These are phyloP conservation scores for Pythium coloratum DNA, from an alignment of 352 stramenopile genomes.

Conservation along the genomic window DNA sequence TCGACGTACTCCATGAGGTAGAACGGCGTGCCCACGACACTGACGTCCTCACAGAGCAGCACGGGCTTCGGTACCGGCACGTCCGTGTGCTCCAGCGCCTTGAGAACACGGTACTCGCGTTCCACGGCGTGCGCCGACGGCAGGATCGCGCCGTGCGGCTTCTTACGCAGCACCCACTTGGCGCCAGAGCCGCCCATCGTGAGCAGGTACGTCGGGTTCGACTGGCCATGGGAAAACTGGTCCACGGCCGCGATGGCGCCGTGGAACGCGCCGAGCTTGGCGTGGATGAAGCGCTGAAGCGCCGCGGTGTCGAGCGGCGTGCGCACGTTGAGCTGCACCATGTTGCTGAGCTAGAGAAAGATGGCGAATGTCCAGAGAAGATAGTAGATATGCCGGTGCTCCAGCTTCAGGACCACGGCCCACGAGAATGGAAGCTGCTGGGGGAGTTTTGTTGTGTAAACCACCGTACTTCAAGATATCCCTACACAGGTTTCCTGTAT, in stretches of 20 bases:
- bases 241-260: conserved; percentile 55
- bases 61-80: conserved; percentile 68
- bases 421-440: not conserved
- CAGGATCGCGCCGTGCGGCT: conserved; percentile 78
- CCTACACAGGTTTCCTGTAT: not conserved
- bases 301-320: conserved; percentile 51
- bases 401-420: not conserved
- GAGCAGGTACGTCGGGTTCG: conserved; percentile 88
- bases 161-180: conserved; percentile 83
- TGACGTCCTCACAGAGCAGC: conserved; percentile 61
- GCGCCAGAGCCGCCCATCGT: conserved; percentile 49
- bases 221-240: conserved; percentile 87
- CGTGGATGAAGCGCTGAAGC: conserved; percentile 52
- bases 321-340: conserved; percentile 57
- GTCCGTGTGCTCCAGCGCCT: conserved; percentile 64
- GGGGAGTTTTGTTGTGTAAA: conserved; percentile 23
- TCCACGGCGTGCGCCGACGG: conserved; percentile 80
- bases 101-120: conserved; percentile 71
- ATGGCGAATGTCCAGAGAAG: not conserved
- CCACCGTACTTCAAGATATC: conserved; percentile 18
- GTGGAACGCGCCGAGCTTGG: conserved; percentile 47
- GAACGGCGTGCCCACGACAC: conserved; percentile 69
- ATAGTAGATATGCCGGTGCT: not conserved
- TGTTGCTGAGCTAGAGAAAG: conserved; percentile 11
- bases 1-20: conserved; percentile 85